These are phyloP conservation scores for Sporothrix luriei DNA, from an alignment of 2,329 filamentous ascomycete species.

Conservation along the genomic window DNA sequence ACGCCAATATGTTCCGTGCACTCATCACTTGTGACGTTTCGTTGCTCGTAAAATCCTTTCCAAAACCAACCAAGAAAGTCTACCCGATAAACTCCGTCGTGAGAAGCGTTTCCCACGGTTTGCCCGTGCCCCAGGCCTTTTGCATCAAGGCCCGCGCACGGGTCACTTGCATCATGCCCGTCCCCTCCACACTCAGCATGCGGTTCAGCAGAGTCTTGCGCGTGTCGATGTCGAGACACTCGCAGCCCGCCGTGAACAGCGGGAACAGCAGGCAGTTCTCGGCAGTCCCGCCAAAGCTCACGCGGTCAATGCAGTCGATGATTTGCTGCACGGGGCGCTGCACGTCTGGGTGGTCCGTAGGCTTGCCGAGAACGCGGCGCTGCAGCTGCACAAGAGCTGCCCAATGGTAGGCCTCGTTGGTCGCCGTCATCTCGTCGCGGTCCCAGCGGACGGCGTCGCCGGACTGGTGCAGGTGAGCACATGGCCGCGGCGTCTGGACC, in stretches of 20 bases:
- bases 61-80: conserved; percentile 34
- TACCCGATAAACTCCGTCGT: conserved; percentile 69
- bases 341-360: conserved; percentile 60
- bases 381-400: conserved; percentile 76
- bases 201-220: conserved; percentile 65
- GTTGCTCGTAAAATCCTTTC: neutral
- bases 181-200: conserved; percentile 67
- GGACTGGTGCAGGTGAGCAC: conserved; percentile 51
- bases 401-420: conserved; percentile 79
- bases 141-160: conserved; percentile 68
- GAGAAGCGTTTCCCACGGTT: conserved; percentile 69
- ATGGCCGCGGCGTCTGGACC: conserved; percentile 48
- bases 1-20: neutral
- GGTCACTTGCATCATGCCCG: conserved; percentile 74
- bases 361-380: conserved; percentile 68
- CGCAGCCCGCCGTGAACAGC: conserved; percentile 80
- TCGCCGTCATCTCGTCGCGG: conserved; percentile 66
- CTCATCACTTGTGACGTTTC: neutral
- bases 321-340: conserved; percentile 66
- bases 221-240: conserved; percentile 61
- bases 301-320: conserved; percentile 61
- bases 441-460: conserved; percentile 61
- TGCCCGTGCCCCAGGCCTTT: conserved; percentile 67
- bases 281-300: conserved; percentile 67
- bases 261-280: conserved; percentile 78